These are phyloP conservation scores for Oryza glaberrima DNA, from an alignment of 176 grass and related monocot species.

Conservation along the genomic window DNA sequence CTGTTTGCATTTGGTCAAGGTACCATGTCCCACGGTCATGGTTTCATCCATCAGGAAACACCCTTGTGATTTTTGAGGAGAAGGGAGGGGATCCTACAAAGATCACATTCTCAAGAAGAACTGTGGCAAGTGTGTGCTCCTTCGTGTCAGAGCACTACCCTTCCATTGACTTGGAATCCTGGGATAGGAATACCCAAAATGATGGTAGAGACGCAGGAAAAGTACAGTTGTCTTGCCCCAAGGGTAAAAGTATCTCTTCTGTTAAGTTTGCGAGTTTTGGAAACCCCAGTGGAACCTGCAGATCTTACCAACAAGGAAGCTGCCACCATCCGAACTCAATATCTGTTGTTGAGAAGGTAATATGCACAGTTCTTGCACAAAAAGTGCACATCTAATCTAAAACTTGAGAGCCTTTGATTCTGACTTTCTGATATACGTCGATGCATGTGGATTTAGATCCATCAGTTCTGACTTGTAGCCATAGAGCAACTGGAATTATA, in stretches of 20 bases:
- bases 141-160: conserved; percentile 77
- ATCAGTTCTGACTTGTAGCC: conserved; percentile 40
- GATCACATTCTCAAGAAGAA: conserved; percentile 81
- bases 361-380: conserved; percentile 9
- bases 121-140: conserved; percentile 51
- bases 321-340: conserved; percentile 69
- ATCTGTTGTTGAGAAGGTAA: conserved; percentile 65
- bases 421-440: conserved; percentile 28
- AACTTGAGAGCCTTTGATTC: conserved; percentile 27
- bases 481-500: conserved; percentile 36
- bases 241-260: conserved; percentile 64
- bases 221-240: conserved; percentile 66
- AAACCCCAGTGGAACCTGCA: conserved; percentile 78
- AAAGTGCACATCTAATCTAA: conserved; percentile 21
- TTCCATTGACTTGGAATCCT: conserved; percentile 56
- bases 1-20: conserved; percentile 52
- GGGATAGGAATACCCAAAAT: conserved; percentile 40
- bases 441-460: conserved; percentile 48
- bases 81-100: conserved; percentile 82
- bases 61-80: conserved; percentile 89
- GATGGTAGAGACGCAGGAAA: conserved; percentile 22
- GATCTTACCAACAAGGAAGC: conserved; percentile 65
- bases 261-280: conserved; percentile 86
- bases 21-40: conserved; percentile 93
- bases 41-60: conserved; percentile 85